phyloP scores from a whole-genome alignment of 2,329 filamentous ascomycete genomes.

The Pseudocercospora pini-densiflorae region DNA sequence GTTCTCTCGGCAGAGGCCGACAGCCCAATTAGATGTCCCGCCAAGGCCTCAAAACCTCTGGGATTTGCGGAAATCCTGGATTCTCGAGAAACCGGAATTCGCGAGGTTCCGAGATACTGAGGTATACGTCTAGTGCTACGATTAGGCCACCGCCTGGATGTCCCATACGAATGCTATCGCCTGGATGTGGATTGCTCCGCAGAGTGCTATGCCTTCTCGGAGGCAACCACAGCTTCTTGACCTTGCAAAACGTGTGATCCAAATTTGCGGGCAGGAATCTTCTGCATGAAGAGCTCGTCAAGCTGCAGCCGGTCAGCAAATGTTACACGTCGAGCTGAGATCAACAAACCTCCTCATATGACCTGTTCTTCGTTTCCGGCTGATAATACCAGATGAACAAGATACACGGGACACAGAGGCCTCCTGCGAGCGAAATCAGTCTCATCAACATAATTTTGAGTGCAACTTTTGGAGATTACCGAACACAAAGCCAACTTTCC shows the following conservation, averaged over 20 bases:
- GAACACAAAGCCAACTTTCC: constrained; percentile 50
- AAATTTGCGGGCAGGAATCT: background rate
- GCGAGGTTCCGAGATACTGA: too few species aligned
- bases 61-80: too few species aligned
- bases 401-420: background rate
- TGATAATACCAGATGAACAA: background rate
- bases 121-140: too few species aligned
- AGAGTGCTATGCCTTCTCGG: background rate
- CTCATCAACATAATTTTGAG: too few species aligned
- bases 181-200: too few species aligned
- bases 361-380: background rate
- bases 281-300: background rate
- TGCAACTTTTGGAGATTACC: constrained; percentile 27
- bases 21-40: too few species aligned
- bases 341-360: background rate
- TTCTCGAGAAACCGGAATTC: too few species aligned
- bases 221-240: background rate
- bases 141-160: too few species aligned
- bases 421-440: background rate
- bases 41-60: too few species aligned
- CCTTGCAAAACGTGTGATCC: background rate
- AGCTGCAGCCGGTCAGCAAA: background rate
- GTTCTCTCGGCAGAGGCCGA: too few species aligned
- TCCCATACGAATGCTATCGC: too few species aligned
- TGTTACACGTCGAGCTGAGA: background rate